Evolutionary conservation across 345 rosid genomes (phyloP), one percentile per base, ranked within the genome.

Genomic region (Abelmoschus esculentus): DNA sequence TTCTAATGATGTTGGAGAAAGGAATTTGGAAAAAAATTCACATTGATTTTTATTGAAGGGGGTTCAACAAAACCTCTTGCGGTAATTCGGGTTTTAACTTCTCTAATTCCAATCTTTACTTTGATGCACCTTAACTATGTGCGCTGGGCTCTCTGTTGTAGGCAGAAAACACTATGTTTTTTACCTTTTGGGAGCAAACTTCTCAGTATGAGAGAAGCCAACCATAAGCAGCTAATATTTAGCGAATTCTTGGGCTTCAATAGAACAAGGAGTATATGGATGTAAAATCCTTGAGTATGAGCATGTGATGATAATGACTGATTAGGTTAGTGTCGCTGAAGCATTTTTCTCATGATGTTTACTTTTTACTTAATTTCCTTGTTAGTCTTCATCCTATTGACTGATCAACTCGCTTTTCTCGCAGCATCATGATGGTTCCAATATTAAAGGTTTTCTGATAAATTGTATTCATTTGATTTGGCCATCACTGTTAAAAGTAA

Each of bases 401-500:
- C 3, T 17, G 36, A 17, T 0, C 58, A 36, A 28, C 17, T 50
- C 64, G 31, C 10, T 26, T 11, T 64, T 22, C 55, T 6, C 70
- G n/a, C 84, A 95, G 99, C 98, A 96, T 82, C 90, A 90, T 70
- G 98, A 96, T 77, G 99, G 98, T 53, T 96, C 98, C 13, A 98
- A 96, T 74, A 96, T 96, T 26, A 96, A 96, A 78, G 99, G 99
- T 22, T 82, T 96, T 60, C 70, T 96, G 78, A 96, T 96, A 64
- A 96, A 96, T 66, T 92, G 92, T 61, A 86, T 96, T 61, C 96
- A 96, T 78, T 83, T 91, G 66, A 92, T 92, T 80, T 96, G 99
- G 99, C 99, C 97, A 11, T 82, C 99, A 8, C 80, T 96, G 78
- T 86, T 96, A 56, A 90, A 71, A 82, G 79, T 90, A 75, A 91